Base-by-base conservation (phyloP, 1,284 basidiomycete species). In the Ceratobasidium papillatum region DNA sequence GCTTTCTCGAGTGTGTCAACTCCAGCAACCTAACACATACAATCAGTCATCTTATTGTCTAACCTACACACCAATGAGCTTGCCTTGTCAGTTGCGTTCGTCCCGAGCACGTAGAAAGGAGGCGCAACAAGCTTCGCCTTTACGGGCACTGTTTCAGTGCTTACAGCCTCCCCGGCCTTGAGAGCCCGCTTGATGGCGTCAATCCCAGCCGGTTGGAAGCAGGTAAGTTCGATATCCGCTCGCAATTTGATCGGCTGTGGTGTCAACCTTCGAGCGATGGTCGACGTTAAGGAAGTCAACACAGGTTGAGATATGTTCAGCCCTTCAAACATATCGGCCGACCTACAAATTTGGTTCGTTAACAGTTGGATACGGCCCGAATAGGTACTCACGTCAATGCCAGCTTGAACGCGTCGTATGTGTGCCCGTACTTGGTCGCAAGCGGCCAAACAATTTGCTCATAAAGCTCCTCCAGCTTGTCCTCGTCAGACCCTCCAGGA, bases 221-320 rank as follows among this genome's bases (percentile, higher is more conserved):
- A 99, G 51, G 96, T 98, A 71, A 99, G 86, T 84, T 99, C 96
- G 78, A 99, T 93, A 84, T 99, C 98, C 25, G 98, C 95, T 80
- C 97, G 95, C 72, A 99, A 90, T 85, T 99, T 99, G 87, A 99
- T 97, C 12, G 98, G 96, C 83, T 99, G 98, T 14, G 97, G 98
- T 1, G 97, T 99, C 74, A 99, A 87, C 54, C 98, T 91, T 68
- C 96, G 91, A 9, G 96, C 96, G 81, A 99, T 98, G 63, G 95
- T 98, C 76, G 89, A 84, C 79, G 89, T 89, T 34, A 99, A 88
- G 75, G 95, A 87, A 32, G 85, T 83, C 63, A 91, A 85, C 12
- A 92, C 92, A 0, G 85, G 82, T 17, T 83, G 79, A 12, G 91
- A 86, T 30, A 88, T 85, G 38, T 87, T 82, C 49, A 99, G 85